These are phyloP conservation scores for Arctostaphylos glauca DNA, from an alignment of 148 eudicot species.

Conservation along the genomic window DNA sequence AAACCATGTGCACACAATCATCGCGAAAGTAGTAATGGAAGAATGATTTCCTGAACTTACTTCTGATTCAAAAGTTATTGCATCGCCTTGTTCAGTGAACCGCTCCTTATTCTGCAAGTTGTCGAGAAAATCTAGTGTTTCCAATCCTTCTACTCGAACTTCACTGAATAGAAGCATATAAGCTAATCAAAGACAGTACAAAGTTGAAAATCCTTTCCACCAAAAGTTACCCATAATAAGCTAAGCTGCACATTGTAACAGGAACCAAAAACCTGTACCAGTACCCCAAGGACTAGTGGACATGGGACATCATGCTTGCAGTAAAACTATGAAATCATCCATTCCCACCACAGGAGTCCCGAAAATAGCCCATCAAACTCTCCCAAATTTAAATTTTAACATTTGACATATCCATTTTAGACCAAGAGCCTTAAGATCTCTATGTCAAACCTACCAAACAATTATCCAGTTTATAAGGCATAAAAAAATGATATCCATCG, in stretches of 20 bases:
- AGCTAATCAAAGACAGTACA: conserved; percentile 8
- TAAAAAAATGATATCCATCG: background rate
- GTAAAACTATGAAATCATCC: background rate
- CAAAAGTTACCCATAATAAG: background rate
- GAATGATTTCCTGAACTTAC: conserved; percentile 36
- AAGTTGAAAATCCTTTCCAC: conserved; percentile 3
- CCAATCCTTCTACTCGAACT: conserved; percentile 87
- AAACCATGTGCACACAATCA: background rate
- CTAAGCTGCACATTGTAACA: background rate
- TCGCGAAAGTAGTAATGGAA: background rate
- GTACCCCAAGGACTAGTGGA: background rate
- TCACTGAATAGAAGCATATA: conserved; percentile 48
- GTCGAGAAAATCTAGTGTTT: conserved; percentile 82
- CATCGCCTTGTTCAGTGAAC: conserved; percentile 93
- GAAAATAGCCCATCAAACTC: background rate
- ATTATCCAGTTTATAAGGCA: background rate
- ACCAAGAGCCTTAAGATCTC: background rate
- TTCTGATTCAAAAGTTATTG: conserved; percentile 83
- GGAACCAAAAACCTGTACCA: conserved; percentile 10
- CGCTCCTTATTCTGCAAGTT: conserved; percentile 62
- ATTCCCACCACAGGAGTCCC: background rate
- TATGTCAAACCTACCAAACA: background rate
- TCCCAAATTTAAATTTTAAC: background rate
- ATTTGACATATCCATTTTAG: background rate
- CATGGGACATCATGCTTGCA: background rate